Base-by-base conservation (phyloP, 2,329 filamentous ascomycete species). In the Alternaria tenuissima region DNA sequence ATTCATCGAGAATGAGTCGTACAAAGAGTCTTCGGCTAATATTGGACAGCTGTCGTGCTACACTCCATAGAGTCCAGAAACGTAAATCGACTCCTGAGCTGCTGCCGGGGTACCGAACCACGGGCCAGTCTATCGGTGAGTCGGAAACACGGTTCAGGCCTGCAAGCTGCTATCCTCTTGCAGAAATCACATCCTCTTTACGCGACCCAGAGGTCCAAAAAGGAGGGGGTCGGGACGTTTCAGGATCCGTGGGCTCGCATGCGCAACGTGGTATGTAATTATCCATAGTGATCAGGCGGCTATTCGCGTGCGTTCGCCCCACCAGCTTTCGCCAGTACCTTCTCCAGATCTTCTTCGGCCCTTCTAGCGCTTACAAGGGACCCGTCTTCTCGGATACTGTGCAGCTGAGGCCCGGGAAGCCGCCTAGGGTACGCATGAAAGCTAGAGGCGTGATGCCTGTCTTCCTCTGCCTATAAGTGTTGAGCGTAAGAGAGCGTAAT, bases 351-450 rank as follows among this genome's bases (percentile, higher is more conserved):
- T 68, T 68, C 65, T 59, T 57, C 58, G 54, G 38, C n/a, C 44
- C 58, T 67, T 67, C 65, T 68, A 68, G 64, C 48, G 63, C 64
- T 66, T 59, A 65, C 55, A 36, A 48, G 38, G 49, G 62, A 46
- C 41, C 61, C 65, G 56, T 63, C 52, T 51, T 55, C 28, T 62
- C 65, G 65, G 65, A 53, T 55, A 30, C 62, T 44, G 55, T 66
- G 53, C 62, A 61, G 58, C 54, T 52, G 54, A 54, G 54, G 58
- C 42, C 52, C 52, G 56, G 41, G 52, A 57, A 48, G 54, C 58
- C 53, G 43, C 58, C 47, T 39, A 46, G 52, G 36, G 52, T 54
- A 44, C 36, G 55, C 52, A 59, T 62, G 55, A 54, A 32, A 46
- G n/a, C 42, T 57, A 43, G 51, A 34, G 52, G 30, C 49, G 42